A percentile compares a stretch with the other conserved stretches of the same genome.
These are phyloP conservation scores for Tetrahymena borealis DNA, from an alignment of 73 alveolate genomes.

Conservation along the genomic window DNA sequence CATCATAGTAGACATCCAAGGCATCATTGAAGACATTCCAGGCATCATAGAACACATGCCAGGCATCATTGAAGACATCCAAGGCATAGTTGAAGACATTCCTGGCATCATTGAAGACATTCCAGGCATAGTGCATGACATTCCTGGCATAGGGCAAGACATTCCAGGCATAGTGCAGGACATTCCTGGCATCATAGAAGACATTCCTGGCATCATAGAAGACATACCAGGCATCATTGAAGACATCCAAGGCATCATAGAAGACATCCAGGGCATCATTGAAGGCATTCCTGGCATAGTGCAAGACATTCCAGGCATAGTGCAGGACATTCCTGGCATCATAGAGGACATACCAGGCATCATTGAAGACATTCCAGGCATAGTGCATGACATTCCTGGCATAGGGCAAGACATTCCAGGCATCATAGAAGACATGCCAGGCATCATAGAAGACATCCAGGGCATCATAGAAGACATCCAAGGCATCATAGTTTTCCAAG, in stretches of 20 bases:
- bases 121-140: background rate
- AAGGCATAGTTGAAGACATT: background rate
- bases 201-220: background rate
- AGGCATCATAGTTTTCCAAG: no score
- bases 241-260: background rate
- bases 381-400: background rate
- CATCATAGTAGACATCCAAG: background rate
- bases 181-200: background rate
- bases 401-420: background rate
- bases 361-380: background rate
- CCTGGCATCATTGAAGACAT: no score
- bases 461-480: no score
- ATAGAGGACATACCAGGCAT: background rate
- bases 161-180: background rate
- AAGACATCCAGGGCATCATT: background rate
- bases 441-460: background rate
- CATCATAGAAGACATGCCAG: background rate
- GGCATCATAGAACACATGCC: background rate
- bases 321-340: no score
- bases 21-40: background rate
- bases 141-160: background rate
- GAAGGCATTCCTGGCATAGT: background rate
- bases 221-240: background rate
- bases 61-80: background rate
- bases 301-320: no score